Conservation (phyloP, 1,284 basidiomycete genomes). For the Malassezia dermatis region DNA sequence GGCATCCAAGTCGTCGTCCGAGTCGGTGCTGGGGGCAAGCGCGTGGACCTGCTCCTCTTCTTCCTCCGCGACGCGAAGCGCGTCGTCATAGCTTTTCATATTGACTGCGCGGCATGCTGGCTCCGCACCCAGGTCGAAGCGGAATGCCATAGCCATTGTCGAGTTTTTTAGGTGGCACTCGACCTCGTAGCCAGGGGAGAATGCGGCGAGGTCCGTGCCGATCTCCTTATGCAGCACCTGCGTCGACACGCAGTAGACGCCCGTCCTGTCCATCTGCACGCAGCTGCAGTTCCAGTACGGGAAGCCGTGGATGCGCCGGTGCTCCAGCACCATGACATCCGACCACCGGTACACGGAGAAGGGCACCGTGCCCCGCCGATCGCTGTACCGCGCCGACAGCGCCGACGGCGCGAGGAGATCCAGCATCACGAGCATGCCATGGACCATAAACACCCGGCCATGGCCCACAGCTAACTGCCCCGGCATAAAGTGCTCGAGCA, state of each 20-base stretch:
- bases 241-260: conserved; percentile 13
- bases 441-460: conserved; percentile 8
- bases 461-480: conserved; percentile 7
- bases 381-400: neutral
- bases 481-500: neutral
- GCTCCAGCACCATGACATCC: neutral
- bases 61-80: neutral
- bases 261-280: conserved; percentile 15
- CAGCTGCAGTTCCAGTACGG: conserved; percentile 8
- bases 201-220: neutral
- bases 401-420: neutral
- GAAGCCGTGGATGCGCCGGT: neutral
- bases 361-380: neutral
- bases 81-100: neutral
- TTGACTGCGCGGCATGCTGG: neutral
- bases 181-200: neutral
- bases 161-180: neutral
- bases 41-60: neutral
- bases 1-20: neutral
- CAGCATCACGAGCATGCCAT: neutral
- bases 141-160: conserved; percentile 12
- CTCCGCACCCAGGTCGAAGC: conserved; percentile 1
- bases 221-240: conserved; percentile 5
- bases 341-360: conserved; percentile 12
- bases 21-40: neutral